Conservation (phyloP, 805 yeast species). For the Wickerhamomyces ciferrii region DNA sequence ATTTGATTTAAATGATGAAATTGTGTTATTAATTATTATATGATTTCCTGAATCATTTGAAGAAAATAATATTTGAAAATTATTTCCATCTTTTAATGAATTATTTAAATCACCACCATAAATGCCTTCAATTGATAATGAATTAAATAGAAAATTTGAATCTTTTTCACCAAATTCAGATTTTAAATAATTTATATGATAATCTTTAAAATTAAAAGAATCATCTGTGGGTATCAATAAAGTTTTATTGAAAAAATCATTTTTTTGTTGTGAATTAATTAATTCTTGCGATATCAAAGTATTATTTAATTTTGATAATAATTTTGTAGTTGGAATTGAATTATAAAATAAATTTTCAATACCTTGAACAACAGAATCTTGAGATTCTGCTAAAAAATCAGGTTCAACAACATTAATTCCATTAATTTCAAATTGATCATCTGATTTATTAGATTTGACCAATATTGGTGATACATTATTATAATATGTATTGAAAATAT, state of each 20-base stretch:
- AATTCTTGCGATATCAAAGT: neutral
- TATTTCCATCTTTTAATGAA: constrained; percentile 20
- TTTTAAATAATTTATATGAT: constrained; percentile 41
- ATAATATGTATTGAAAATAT: constrained; percentile 10
- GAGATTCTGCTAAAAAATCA: constrained; percentile 55
- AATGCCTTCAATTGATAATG: constrained; percentile 34
- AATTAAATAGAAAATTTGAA: constrained; percentile 20
- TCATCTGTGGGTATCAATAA: constrained; percentile 41
- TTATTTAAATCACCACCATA: constrained; percentile 35
- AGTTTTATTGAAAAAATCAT: constrained; percentile 30
- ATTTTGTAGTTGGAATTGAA: constrained; percentile 30
- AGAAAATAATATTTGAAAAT: constrained; percentile 15
- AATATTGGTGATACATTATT: constrained; percentile 26
- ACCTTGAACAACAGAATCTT: constrained; percentile 64
- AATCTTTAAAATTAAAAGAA: constrained; percentile 28
- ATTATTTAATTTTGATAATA: constrained; percentile 18
- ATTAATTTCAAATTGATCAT: constrained; percentile 29
- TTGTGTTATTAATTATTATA: constrained; percentile 28
- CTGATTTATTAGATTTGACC: constrained; percentile 7
- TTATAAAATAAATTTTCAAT: constrained; percentile 39
- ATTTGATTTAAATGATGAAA: constrained; percentile 32
- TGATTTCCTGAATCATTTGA: constrained; percentile 26
- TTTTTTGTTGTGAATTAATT: constrained; percentile 1
- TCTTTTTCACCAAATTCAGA: constrained; percentile 26
- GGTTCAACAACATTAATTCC: constrained; percentile 46